Percentiles rank a stretch among this genome's conserved stretches.
phyloP scores from a whole-genome alignment of 2,329 filamentous ascomycete species.

The Simplicillium sp. region DNA sequence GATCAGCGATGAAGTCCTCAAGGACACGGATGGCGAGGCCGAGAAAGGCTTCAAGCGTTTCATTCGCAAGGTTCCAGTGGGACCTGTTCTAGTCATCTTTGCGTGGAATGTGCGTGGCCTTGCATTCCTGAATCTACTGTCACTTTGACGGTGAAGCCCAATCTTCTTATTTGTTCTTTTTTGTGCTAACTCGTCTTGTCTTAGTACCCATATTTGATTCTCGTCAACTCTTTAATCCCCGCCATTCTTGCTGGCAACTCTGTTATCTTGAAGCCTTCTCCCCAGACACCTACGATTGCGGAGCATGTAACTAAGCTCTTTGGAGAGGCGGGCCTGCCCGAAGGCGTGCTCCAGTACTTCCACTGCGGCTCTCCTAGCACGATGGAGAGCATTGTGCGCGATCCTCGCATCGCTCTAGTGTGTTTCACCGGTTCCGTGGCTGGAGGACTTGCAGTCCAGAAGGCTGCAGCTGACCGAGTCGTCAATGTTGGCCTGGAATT shows the following conservation, averaged over 20 bases:
- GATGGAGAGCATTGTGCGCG: slow-evolving; percentile 70
- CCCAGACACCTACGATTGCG: slow-evolving; percentile 85
- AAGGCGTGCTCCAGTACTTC: slow-evolving; percentile 83
- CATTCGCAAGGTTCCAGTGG: slow-evolving; percentile 80
- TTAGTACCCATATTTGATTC: slow-evolving; percentile 88
- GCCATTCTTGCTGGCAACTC: slow-evolving; percentile 86
- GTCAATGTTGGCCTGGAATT: slow-evolving; percentile 84
- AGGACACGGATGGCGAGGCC: slow-evolving; percentile 70
- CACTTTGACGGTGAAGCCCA: background rate
- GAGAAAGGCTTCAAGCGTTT: slow-evolving; percentile 87
- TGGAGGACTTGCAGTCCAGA: slow-evolving; percentile 77
- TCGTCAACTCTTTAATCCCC: slow-evolving; percentile 86
- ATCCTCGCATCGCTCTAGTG: slow-evolving; percentile 68
- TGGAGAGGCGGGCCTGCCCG: slow-evolving; percentile 67
- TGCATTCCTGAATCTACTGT: too few relatives aligned
- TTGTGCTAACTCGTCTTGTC: slow-evolving; percentile 6
- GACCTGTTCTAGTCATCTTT: slow-evolving; percentile 82
- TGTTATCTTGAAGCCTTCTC: slow-evolving; percentile 89
- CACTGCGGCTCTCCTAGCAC: slow-evolving; percentile 72
- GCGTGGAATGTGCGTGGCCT: slow-evolving; percentile 76
- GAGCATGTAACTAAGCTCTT: slow-evolving; percentile 77
- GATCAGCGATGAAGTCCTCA: slow-evolving; percentile 68
- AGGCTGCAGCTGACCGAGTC: slow-evolving; percentile 73
- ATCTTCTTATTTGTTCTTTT: background rate
- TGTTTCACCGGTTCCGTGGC: slow-evolving; percentile 93